Base-by-base conservation (phyloP, 2,329 filamentous ascomycete species). In the Aspergillus japonicus region DNA sequence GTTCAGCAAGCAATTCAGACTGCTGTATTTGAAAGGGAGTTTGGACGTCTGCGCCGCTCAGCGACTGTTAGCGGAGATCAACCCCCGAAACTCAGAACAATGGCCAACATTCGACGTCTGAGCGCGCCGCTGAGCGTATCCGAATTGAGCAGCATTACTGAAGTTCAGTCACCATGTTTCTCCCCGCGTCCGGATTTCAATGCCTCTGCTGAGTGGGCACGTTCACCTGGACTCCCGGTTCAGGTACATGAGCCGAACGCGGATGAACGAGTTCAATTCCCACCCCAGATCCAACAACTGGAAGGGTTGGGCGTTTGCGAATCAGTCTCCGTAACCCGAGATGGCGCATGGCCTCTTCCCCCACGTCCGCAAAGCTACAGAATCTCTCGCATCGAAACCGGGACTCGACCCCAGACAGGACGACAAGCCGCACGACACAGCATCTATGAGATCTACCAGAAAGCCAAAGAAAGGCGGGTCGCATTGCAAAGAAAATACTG, bases 401-500 rank as follows among this genome's bases (percentile, higher is more conserved):
- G 42, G 23, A 24, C 31, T 3, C 24, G 33, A 10, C 26, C 26
- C 31, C 42, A 19, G 4, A 16, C 21, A 21, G 10, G 10, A 2
- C 21, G 24, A 21, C 29, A 31, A 5, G 31, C n/a, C 23, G 31
- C 31, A 24, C 53, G 53, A 33, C 53, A 55, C 24, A 55, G 53
- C 26, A 55, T 55, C 12, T 55, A 55, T 47, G 44, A 55, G n/a
- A 47, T 55, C 2, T 55, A 55, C 53, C 35, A 55, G 24, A 48
- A 48, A 35, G 53, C 53, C 3, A 55, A 55, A 33, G 42, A 55
- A 14, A 33, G 53, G 26, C 53, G 53, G 1, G 14, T 48, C 11
- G 53, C 42, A n/a, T 31, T 55, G 11, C 53, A 75, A 53, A 65
- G 75, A n/a, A 70, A 71, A 49, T 67, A 71, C 44, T 76, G 71